Base-by-base conservation (phyloP, 768 basidiomycete genomes). In the Mycena floridula region DNA sequence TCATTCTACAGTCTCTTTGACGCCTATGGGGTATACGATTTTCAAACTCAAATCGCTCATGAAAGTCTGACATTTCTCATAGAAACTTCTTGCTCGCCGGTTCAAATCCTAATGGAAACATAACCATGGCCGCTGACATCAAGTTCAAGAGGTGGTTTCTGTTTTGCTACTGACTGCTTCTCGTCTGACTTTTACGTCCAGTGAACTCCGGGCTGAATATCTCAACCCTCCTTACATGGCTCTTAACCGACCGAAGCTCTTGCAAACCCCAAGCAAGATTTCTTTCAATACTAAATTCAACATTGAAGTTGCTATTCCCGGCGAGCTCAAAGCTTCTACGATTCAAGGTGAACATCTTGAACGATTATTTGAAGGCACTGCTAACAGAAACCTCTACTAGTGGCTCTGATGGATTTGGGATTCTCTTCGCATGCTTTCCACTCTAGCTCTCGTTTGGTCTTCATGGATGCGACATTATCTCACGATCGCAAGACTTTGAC, bases 1-100 rank as follows among this genome's bases (percentile, higher is more conserved):
- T 63, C 82, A 84, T 59, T 81, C 80, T 2, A 67, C 68, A 5
- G 77, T 72, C 11, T 76, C 74, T 26, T 63, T 82, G 50, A 72
- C 79, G 13, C 73, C 76, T 20, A 73, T 74, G 48, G 77, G 77
- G 51, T 72, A 65, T 30, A 62, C 70, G 53, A 46, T 59, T 30
- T 40, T 35, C 16, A 30, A 36, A 37, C 46, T 69, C 25, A 30
- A 41, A 5, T 36, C 30, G 30, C 18, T 35, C 21, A 20, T 18
- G 22, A 37, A 28, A 25, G 25, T 27, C 9, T n/a, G n/a, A n/a
- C n/a, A n/a, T n/a, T n/a, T 40, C 32, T 24, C 32, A 23, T 47
- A 36, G 37, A 37, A 24, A 18, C 26, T 13, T 24, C 37, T 38
- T 43, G 16, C n/a, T 39, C 42, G 66, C 69, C 26, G 74, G 74